Base-by-base conservation (phyloP, 2,329 filamentous ascomycete genomes). In the Fusarium setosum region DNA sequence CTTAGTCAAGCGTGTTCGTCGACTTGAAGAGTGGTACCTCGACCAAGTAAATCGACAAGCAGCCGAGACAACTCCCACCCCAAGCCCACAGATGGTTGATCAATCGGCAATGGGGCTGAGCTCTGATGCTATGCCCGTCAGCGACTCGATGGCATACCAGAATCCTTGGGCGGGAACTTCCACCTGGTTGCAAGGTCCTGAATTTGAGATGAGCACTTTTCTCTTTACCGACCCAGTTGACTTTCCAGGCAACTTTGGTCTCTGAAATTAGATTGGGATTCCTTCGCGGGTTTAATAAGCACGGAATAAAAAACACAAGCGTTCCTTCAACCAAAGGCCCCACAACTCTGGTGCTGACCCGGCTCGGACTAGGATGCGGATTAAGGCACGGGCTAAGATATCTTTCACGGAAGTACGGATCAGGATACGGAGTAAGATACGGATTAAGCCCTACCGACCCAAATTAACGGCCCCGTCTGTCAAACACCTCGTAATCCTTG, bases 21-120 rank as follows among this genome's bases (percentile, higher is more conserved):
- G 60, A 0, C 41, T 73, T 2, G 68, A 73, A 5, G 51, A 61
- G 4, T 72, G 67, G 69, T 65, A 73, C 18, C 48, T 62, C 0
- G n/a, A 44, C 0, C 67, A 53, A 1, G 35, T 47, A 0, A n/a
- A 52, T 5, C 50, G 42, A 2, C 57, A 54, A 2, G 37, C 12
- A 0, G 38, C 17, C 0, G 45, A 54, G 1, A 20, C 59, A 11
- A 29, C 13, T 10, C 10, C 18, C 4, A 48, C 59, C 0, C 37
- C 34, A 23, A 64, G 34, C 11, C 42, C 37, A 3, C 40, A 53
- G 3, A 15, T 37, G 13, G 37, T 23, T 6, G 42, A 56, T 0
- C 59, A 62, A 20, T 18, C 47, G 0, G 9, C 21, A 1, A 17
- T 45, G 3, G 4, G 4, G 8, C 34, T 61, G 7, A 20, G 40